phyloP scores from a whole-genome alignment of 2,329 filamentous ascomycete genomes.

The Periglandula ipomoeae region DNA sequence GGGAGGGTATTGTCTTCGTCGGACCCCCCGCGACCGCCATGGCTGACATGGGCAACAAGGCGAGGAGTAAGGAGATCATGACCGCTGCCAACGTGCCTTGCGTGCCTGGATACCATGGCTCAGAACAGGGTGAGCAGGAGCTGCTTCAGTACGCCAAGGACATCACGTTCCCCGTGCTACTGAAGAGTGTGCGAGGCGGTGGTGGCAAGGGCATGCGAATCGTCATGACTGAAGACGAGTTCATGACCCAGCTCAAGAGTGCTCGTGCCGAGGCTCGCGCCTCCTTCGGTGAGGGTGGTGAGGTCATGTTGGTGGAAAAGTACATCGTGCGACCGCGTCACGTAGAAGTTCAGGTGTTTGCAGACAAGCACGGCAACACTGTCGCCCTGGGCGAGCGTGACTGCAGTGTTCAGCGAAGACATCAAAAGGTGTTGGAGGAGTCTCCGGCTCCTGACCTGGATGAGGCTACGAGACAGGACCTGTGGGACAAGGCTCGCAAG shows the following conservation, averaged over 20 bases:
- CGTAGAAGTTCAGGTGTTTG: conserved; percentile 86
- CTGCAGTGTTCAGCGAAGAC: conserved; percentile 76
- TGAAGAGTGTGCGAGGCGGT: conserved; percentile 74
- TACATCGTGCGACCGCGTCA: conserved; percentile 74
- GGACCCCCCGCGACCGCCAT: conserved; percentile 78
- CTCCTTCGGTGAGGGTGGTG: conserved; percentile 70
- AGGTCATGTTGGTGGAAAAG: conserved; percentile 76
- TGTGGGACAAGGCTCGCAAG: conserved; percentile 58
- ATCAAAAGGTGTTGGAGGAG: conserved; percentile 89
- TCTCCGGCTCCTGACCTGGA: conserved; percentile 66
- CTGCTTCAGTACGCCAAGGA: conserved; percentile 62
- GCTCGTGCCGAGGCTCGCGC: conserved; percentile 68
- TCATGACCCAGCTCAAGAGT: conserved; percentile 58
- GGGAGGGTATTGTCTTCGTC: conserved; percentile 89
- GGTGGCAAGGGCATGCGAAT: conserved; percentile 82
- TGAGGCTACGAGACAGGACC: conserved; percentile 46
- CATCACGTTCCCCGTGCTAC: conserved; percentile 58
- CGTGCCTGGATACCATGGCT: conserved; percentile 90
- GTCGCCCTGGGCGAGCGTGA: conserved; percentile 83
- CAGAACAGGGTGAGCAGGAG: conserved; percentile 61
- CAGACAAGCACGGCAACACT: conserved; percentile 68
- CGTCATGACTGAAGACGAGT: conserved; percentile 59
- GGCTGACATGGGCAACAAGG: conserved; percentile 89
- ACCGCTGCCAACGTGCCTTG: conserved; percentile 88
- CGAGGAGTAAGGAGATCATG: conserved; percentile 93